Evolutionary conservation across 2,329 filamentous ascomycete species (phyloP).

Genomic region (Xylariaceae sp.): DNA sequence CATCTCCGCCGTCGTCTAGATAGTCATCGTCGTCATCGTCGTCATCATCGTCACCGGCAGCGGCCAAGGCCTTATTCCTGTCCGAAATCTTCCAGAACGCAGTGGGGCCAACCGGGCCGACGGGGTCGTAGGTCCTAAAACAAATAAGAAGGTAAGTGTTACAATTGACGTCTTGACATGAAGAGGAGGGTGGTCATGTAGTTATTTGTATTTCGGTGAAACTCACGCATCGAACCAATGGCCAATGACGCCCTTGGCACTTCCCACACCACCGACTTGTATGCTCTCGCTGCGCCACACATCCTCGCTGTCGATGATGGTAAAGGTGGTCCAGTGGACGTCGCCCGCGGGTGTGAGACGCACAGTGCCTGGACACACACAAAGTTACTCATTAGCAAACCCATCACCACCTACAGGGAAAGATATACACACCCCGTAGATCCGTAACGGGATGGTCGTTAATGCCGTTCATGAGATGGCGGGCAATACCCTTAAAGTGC

Average conservation of each 20-base stretch:
- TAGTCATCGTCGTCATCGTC: constrained; percentile 4
- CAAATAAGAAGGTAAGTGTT: too few relatives aligned
- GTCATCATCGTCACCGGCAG: neutral
- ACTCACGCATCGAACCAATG: constrained; percentile 71
- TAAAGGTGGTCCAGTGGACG: constrained; percentile 68
- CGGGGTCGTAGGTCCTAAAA: constrained; percentile 60
- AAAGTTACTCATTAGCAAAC: neutral
- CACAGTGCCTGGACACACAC: constrained; percentile 57
- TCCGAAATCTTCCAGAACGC: constrained; percentile 73
- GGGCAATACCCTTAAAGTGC: constrained; percentile 59
- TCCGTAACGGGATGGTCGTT: constrained; percentile 65
- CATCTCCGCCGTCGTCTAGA: constrained; percentile 2
- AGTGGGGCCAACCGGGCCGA: constrained; percentile 68
- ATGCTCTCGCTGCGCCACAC: constrained; percentile 73
- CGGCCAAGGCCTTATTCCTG: constrained; percentile 16
- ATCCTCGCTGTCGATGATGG: constrained; percentile 58
- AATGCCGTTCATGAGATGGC: constrained; percentile 57
- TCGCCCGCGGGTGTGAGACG: constrained; percentile 64
- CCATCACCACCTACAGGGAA: constrained; percentile 21
- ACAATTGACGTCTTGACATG: too few relatives aligned
- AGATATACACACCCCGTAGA: constrained; percentile 57
- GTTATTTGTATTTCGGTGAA: neutral
- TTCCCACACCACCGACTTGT: constrained; percentile 63
- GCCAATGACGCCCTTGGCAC: constrained; percentile 63
- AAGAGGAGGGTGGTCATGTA: too few relatives aligned